Percentiles rank a stretch among this genome's conserved stretches.
Evolutionary conservation across 352 stramenopile species (phyloP).

Genomic region (Globisporangium ultimum): DNA sequence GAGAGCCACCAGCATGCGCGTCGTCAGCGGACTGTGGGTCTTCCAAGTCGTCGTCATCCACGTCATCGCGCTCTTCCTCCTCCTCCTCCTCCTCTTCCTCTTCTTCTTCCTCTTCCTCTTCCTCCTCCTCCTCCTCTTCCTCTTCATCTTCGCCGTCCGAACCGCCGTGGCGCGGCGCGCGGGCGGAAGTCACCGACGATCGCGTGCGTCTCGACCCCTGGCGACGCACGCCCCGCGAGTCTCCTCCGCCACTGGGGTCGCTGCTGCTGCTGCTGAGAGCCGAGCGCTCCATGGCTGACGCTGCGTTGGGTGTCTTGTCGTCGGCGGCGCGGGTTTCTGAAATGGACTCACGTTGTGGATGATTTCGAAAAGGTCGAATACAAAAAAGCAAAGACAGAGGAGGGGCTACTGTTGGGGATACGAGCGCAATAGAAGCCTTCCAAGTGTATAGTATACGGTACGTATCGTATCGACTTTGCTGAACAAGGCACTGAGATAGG

Average conservation of each 20-base stretch:
- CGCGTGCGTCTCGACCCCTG: constrained; percentile 39
- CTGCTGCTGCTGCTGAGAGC: background rate
- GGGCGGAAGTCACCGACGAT: constrained; percentile 30
- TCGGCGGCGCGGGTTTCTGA: background rate
- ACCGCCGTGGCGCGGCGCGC: constrained; percentile 12
- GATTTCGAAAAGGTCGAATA: constrained; percentile 6
- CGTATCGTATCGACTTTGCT: background rate
- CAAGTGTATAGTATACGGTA: background rate
- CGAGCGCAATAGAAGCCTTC: background rate
- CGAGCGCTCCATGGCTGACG: constrained; percentile 5
- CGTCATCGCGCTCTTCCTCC: constrained; percentile 32
- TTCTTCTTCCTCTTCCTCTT: constrained; percentile 55
- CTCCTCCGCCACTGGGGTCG: constrained; percentile 9
- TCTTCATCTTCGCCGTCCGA: constrained; percentile 36
- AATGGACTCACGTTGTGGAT: constrained; percentile 12
- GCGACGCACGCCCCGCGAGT: constrained; percentile 22
- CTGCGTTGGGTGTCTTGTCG: background rate
- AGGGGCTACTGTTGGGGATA: background rate
- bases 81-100: constrained; percentile 31
- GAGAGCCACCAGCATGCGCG: background rate
- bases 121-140: constrained; percentile 52
- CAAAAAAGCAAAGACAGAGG: constrained; percentile 1
- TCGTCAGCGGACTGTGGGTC: constrained; percentile 21
- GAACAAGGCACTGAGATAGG: background rate
- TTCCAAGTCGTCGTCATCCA: constrained; percentile 18